Conservation (phyloP, 208 protist genomes). For the Phytomonas sp. region DNA sequence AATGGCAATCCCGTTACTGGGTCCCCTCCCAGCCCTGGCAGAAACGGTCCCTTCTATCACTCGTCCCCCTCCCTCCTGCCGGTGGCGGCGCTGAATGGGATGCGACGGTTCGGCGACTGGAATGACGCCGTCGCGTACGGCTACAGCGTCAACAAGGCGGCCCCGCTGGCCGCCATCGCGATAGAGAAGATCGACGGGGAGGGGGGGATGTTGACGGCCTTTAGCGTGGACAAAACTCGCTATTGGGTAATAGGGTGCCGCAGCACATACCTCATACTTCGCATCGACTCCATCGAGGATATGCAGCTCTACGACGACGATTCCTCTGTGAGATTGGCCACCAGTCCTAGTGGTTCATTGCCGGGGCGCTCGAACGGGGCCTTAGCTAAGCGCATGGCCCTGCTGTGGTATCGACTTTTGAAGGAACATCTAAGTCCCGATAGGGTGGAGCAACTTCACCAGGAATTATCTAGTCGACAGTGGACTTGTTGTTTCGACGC, state of each 20-base stretch:
- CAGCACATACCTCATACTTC: slow-evolving; percentile 48
- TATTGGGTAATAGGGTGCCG: slow-evolving; percentile 71
- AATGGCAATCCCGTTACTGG: no score
- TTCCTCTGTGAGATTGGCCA: neutral
- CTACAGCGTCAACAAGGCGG: slow-evolving; percentile 22
- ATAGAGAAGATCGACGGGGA: slow-evolving; percentile 70
- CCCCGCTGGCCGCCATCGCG: slow-evolving; percentile 22
- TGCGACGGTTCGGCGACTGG: slow-evolving; percentile 71
- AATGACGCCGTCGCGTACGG: slow-evolving; percentile 23
- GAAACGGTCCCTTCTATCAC: no score
- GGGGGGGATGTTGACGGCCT: slow-evolving; percentile 47
- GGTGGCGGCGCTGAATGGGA: slow-evolving; percentile 32
- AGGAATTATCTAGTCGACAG: slow-evolving; percentile 15
- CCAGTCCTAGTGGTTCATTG: neutral
- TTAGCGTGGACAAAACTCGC: slow-evolving; percentile 25
- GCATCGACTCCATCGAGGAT: slow-evolving; percentile 7
- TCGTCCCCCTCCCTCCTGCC: neutral
- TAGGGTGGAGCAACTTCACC: slow-evolving; percentile 24
- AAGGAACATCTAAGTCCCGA: slow-evolving; percentile 3
- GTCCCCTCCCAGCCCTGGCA: no score
- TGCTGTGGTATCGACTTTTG: slow-evolving; percentile 37
- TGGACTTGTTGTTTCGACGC: slow-evolving; percentile 64
- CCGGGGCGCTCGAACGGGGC: slow-evolving; percentile 15
- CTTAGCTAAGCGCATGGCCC: slow-evolving; percentile 36
- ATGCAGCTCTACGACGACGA: neutral